phyloP scores from a whole-genome alignment of 352 stramenopile genomes.

The Phytophthora fragariaefolia region DNA sequence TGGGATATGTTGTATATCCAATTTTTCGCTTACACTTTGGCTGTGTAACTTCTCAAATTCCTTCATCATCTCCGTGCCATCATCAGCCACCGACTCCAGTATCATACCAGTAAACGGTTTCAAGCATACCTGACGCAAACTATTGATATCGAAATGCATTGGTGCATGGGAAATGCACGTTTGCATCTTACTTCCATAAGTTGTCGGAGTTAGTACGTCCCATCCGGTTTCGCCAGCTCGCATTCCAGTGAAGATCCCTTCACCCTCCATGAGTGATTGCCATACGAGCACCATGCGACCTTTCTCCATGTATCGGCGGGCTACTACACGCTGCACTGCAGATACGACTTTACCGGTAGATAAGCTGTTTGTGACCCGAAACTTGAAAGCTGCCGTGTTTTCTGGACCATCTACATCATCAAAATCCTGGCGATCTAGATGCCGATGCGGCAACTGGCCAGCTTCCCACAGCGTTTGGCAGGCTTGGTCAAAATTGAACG shows the following conservation, averaged over 20 bases:
- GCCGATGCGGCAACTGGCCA: neutral
- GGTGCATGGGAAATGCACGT: neutral
- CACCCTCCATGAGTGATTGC: neutral
- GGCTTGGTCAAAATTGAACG: neutral
- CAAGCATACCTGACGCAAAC: neutral
- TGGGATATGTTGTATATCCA: too few relatives aligned
- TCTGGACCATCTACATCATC: neutral
- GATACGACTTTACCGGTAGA: neutral
- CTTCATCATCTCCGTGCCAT: slow-evolving; percentile 5
- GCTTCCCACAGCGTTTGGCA: slow-evolving; percentile 2
- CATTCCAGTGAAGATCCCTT: slow-evolving; percentile 1
- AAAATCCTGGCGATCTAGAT: neutral
- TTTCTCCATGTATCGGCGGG: slow-evolving; percentile 46
- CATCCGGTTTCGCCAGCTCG: slow-evolving; percentile 1
- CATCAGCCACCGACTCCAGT: neutral
- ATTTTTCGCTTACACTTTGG: neutral
- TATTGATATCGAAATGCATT: neutral
- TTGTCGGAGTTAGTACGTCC: neutral
- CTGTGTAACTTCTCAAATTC: slow-evolving; percentile 1
- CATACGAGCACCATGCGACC: slow-evolving; percentile 36
- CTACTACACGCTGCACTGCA: slow-evolving; percentile 16
- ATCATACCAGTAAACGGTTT: slow-evolving; percentile 16
- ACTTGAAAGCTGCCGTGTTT: slow-evolving; percentile 18
- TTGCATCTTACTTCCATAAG: neutral
- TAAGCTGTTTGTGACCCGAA: slow-evolving; percentile 1